A percentile compares a stretch with the other conserved stretches of the same genome.
phyloP scores from a whole-genome alignment of 768 basidiomycete species.

The Boletellus emodensis region DNA sequence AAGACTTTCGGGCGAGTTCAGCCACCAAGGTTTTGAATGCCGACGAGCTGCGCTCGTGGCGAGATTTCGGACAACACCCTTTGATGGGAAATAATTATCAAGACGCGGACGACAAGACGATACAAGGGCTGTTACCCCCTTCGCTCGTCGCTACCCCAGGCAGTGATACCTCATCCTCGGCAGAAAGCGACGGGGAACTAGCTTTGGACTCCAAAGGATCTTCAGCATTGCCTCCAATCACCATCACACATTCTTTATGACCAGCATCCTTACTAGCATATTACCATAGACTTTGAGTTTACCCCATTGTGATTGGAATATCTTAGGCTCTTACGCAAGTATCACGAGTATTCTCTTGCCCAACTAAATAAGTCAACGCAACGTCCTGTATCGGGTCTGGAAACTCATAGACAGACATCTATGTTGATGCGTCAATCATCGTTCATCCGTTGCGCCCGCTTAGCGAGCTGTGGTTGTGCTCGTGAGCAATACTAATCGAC shows the following conservation, averaged over 20 bases:
- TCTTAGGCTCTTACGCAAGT: conserved; percentile 6
- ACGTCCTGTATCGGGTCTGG: conserved; percentile 2
- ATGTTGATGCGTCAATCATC: conserved; percentile 36
- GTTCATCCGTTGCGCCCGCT: conserved; percentile 64
- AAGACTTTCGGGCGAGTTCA: conserved; percentile 48
- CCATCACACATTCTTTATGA: conserved; percentile 39
- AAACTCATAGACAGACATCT: background rate
- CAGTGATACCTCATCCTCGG: conserved; percentile 12
- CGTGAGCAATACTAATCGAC: background rate
- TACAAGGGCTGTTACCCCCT: conserved; percentile 15
- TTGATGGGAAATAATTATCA: conserved; percentile 13
- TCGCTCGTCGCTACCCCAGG: conserved; percentile 19
- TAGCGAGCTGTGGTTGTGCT: conserved; percentile 55
- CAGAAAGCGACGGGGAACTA: conserved; percentile 29
- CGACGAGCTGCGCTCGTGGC: conserved; percentile 67
- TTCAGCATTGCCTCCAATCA: conserved; percentile 39
- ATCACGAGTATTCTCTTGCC: conserved; percentile 13
- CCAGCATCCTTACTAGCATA: conserved; percentile 12
- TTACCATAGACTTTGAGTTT: conserved; percentile 23
- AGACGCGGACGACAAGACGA: conserved; percentile 31
- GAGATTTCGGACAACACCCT: conserved; percentile 31
- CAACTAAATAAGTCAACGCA: conserved; percentile 10
- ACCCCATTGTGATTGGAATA: conserved; percentile 21
- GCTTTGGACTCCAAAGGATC: conserved; percentile 11
- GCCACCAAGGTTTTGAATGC: conserved; percentile 67